Evolutionary conservation across 164 flowering plant genomes (phyloP).

Genomic region (Malania oleifera): DNA sequence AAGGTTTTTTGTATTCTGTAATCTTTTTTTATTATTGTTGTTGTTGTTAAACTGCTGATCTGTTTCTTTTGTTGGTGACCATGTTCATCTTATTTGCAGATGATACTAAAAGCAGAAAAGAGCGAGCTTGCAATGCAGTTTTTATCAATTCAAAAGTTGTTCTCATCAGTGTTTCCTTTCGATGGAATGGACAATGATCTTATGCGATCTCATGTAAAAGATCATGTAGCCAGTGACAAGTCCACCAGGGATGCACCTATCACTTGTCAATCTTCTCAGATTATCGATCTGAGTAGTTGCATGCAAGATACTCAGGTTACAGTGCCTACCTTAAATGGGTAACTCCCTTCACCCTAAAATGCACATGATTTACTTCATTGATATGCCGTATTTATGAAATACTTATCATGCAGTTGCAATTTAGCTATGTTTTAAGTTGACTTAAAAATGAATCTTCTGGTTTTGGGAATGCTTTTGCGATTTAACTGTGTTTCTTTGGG

Average conservation of each 20-base stretch:
- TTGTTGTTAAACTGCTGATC: background rate
- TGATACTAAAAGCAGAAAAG: constrained; percentile 36
- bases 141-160: constrained; percentile 46
- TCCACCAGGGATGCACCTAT: constrained; percentile 19
- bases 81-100: constrained; percentile 35
- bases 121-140: constrained; percentile 40
- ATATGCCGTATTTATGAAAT: background rate
- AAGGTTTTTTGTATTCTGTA: background rate
- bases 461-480: no score
- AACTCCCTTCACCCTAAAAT: constrained; percentile 18
- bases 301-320: constrained; percentile 61
- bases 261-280: constrained; percentile 38
- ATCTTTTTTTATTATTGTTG: background rate
- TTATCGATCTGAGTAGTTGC: constrained; percentile 68
- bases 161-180: constrained; percentile 40
- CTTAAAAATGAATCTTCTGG: no score
- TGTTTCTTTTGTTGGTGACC: background rate
- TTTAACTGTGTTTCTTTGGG: no score
- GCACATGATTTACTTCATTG: background rate
- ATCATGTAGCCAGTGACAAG: constrained; percentile 6
- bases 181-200: constrained; percentile 21
- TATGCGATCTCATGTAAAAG: constrained; percentile 16
- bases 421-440: no score
- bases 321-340: constrained; percentile 91
- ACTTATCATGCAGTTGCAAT: no score